Conservation (phyloP, 2,329 filamentous ascomycete species). For the Hypoxylon sp. region DNA sequence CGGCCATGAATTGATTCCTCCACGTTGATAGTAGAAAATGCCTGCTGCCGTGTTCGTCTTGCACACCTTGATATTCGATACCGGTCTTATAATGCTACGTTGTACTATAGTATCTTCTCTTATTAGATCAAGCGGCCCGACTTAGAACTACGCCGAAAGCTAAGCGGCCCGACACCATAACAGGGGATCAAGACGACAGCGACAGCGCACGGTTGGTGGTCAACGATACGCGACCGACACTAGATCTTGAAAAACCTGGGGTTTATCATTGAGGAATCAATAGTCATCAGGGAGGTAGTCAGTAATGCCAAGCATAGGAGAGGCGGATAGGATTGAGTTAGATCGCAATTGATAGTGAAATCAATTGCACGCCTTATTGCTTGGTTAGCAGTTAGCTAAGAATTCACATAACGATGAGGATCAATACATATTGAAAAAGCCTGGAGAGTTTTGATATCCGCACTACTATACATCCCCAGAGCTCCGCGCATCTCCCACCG, state of each 20-base stretch:
- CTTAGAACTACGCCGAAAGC: not conserved
- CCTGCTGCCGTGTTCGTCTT: constrained; percentile 5
- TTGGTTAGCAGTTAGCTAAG: not conserved
- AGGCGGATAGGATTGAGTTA: constrained; percentile 21
- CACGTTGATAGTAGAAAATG: constrained; percentile 12
- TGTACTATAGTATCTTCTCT: not conserved
- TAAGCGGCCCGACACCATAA: constrained; percentile 19
- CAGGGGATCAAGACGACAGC: constrained; percentile 15
- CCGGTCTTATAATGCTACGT: constrained; percentile 11
- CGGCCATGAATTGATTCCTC: constrained; percentile 12
- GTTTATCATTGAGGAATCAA: not conserved
- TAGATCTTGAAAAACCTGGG: constrained; percentile 11
- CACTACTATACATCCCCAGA: too few species aligned
- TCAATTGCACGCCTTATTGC: constrained; percentile 8
- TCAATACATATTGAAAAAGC: constrained; percentile 1
- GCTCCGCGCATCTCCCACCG: too few species aligned
- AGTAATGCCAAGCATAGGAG: constrained; percentile 25
- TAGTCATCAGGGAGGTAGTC: not conserved
- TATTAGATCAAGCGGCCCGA: constrained; percentile 3
- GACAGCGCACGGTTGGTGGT: constrained; percentile 34
- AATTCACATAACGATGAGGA: not conserved
- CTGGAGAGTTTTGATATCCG: too few species aligned
- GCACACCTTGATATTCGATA: constrained; percentile 1
- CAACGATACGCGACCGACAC: constrained; percentile 22
- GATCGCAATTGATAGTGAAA: constrained; percentile 20